Evolutionary conservation across 306 rosid genomes (phyloP).

Genomic region (Arachis stenosperma): DNA sequence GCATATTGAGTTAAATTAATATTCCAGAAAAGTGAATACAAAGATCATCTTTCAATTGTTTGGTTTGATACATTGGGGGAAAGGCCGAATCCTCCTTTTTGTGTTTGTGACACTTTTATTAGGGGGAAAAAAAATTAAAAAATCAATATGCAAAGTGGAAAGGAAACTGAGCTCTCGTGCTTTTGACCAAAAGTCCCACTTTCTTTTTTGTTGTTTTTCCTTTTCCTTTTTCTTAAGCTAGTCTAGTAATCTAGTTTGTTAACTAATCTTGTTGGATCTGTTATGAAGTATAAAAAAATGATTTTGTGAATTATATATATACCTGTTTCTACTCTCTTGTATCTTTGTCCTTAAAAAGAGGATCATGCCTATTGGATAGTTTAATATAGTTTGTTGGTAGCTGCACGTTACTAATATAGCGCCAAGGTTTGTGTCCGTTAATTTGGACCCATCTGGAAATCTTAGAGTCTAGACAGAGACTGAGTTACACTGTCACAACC

Average conservation of each 20-base stretch:
- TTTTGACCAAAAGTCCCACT: slow-evolving; percentile 43
- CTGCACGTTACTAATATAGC: slow-evolving; percentile 1
- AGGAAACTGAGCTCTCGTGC: slow-evolving; percentile 31
- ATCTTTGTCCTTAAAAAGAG: slow-evolving; percentile 20
- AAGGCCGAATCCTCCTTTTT: slow-evolving; percentile 47
- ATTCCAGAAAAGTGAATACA: too few relatives aligned
- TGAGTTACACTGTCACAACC: too few relatives aligned
- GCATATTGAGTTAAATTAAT: too few relatives aligned
- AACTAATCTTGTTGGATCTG: too few relatives aligned
- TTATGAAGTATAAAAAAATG: too few relatives aligned
- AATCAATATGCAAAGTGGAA: slow-evolving; percentile 2
- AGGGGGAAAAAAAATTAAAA: neutral
- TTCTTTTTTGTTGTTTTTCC: neutral
- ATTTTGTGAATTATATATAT: too few relatives aligned
- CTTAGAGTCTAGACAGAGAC: neutral
- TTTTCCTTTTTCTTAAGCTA: neutral
- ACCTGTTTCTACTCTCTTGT: neutral
- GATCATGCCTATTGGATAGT: slow-evolving; percentile 8
- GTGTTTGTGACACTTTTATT: slow-evolving; percentile 42
- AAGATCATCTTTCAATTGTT: neutral
- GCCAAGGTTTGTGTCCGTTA: slow-evolving; percentile 40
- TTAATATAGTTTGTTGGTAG: neutral
- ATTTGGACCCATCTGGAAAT: slow-evolving; percentile 35
- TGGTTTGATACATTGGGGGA: slow-evolving; percentile 42
- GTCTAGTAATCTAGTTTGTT: neutral